These are phyloP conservation scores for Sanghuangporus baumii DNA, from an alignment of 1,284 basidiomycete species.

Conservation along the genomic window DNA sequence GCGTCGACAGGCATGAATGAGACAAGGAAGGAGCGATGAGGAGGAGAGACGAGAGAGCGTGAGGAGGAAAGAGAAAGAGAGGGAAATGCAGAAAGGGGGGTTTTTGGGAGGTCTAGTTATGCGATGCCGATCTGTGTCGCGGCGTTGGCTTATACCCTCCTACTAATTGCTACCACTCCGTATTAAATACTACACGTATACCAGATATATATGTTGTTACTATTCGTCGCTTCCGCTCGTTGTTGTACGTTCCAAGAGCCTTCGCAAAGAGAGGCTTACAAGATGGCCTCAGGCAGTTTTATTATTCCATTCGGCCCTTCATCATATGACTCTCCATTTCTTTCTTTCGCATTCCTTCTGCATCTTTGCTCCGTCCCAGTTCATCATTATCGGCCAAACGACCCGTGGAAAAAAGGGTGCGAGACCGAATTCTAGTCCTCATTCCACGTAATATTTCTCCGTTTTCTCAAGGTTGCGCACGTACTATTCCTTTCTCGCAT, in stretches of 20 bases:
- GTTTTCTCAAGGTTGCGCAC: constrained; percentile 2
- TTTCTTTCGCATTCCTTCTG: background rate
- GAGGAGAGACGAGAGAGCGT: constrained; percentile 5
- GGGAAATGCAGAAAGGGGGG: constrained; percentile 7
- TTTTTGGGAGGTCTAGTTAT: background rate
- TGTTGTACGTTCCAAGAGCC: too few species aligned
- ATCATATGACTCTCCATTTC: background rate
- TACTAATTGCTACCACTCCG: background rate
- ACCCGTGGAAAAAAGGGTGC: background rate
- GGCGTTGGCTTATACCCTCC: background rate
- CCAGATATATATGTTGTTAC: too few species aligned
- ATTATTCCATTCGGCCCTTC: background rate
- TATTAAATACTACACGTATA: background rate
- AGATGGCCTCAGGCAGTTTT: too few species aligned
- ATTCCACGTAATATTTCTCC: constrained; percentile 10
- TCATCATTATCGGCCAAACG: background rate
- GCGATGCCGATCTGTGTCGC: constrained; percentile 10
- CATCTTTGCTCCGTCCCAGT: background rate
- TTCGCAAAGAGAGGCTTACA: too few species aligned
- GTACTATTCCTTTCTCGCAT: background rate
- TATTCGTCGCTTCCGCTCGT: background rate
- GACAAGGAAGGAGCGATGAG: constrained; percentile 17
- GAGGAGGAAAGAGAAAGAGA: constrained; percentile 16
- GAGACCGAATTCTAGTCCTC: background rate
- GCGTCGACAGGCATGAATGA: constrained; percentile 46